Evolutionary conservation across 306 rosid species (phyloP), one percentile per base, ranked within the genome.

Genomic region (Rosa lucieae): DNA sequence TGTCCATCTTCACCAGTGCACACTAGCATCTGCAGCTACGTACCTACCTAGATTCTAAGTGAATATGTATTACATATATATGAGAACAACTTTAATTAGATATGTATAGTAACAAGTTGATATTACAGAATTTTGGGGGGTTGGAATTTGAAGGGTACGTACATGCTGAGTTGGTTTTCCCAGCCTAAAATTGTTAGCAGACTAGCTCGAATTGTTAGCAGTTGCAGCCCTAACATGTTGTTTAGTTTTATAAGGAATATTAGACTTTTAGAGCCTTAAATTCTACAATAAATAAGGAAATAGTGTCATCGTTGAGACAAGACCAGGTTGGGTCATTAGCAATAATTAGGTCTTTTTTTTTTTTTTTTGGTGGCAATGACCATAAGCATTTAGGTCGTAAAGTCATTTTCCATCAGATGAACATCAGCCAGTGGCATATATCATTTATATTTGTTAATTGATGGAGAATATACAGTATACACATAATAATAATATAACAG

Each of bases 121-220:
- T 26, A 62, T 66, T 32, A 29, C 68, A 63, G 68, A 72, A 49
- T 49, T 43, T 12, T 44, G 15, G 21, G 72, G 47, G 26, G 37
- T 32, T n/a, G 51, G 53, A 20, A 42, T 68, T 39, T 23, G 9
- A 18, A 44, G n/a, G 18, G 32, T 11, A 21, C 35, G 15, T 8
- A 32, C 37, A 32, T 32, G 35, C 29, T 14, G 18, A 59, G 81
- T 37, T 39, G 79, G 77, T 42, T 53, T 67, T 68, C 78, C 76
- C n/a, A 18, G 2, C 15, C 56, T 51, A 51, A 51, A 51, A 3
- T 13, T 51, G 13, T 10, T 47, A 47, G 51, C 51, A 47, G 51
- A 26, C 29, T 26, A 26, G 29, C 29, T 26, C 29, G 29, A 26
- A 26, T 26, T 26, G 35, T 32, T 47, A 47, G 51, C 51, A 47